These are phyloP conservation scores for Neofusicoccum laricinum DNA, from an alignment of 2,329 filamentous ascomycete genomes.

Conservation along the genomic window DNA sequence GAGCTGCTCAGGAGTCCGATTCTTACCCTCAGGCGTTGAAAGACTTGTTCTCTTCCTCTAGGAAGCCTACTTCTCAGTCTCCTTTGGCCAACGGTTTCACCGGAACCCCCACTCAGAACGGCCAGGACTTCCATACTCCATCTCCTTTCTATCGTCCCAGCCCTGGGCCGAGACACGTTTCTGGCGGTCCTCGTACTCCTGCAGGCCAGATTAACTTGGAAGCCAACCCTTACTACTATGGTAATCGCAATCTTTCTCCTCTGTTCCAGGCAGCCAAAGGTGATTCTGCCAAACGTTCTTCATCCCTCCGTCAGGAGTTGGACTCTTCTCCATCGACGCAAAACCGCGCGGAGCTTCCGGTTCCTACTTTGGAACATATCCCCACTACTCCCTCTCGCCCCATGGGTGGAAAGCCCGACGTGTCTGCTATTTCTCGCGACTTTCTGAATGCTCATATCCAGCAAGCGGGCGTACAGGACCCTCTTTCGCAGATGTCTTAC, in stretches of 20 bases:
- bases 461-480: conserved; percentile 10
- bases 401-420: conserved; percentile 20
- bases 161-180: conserved; percentile 22
- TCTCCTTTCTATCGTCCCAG: conserved; percentile 38
- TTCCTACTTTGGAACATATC: background rate
- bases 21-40: conserved; percentile 44
- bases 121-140: conserved; percentile 29
- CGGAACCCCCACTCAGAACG: background rate
- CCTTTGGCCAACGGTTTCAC: background rate
- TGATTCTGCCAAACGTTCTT: conserved; percentile 42
- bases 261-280: conserved; percentile 47
- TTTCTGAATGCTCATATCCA: conserved; percentile 33
- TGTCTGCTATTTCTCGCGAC: conserved; percentile 26
- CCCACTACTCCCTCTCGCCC: conserved; percentile 16
- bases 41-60: conserved; percentile 40
- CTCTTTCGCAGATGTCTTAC: conserved; percentile 17
- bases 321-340: conserved; percentile 9
- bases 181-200: conserved; percentile 33
- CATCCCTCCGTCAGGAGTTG: conserved; percentile 43
- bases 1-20: conserved; percentile 35
- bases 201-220: conserved; percentile 20
- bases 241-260: conserved; percentile 48
- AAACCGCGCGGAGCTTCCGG: background rate
- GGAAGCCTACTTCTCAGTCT: conserved; percentile 1
- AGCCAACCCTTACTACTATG: conserved; percentile 40